These are phyloP conservation scores for Rutstroemia sp. DNA, from an alignment of 2,329 filamentous ascomycete genomes.

Conservation along the genomic window DNA sequence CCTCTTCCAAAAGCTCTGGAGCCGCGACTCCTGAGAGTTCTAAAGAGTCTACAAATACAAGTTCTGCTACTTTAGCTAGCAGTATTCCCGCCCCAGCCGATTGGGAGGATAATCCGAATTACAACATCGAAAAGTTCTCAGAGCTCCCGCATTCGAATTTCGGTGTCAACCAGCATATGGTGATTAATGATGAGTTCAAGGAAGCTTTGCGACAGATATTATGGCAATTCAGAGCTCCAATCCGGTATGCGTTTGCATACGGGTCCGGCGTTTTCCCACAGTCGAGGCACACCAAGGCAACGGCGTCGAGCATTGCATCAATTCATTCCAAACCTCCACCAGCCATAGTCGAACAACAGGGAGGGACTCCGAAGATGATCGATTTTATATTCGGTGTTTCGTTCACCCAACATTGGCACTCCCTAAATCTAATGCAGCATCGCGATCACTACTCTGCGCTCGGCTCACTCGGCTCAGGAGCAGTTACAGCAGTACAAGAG, in stretches of 20 bases:
- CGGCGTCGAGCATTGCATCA: conserved; percentile 46
- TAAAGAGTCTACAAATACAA: neutral
- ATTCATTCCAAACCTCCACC: conserved; percentile 77
- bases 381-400: conserved; percentile 97
- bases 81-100: conserved; percentile 25
- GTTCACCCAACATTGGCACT: conserved; percentile 95
- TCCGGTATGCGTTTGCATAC: conserved; percentile 95
- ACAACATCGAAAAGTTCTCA: conserved; percentile 65
- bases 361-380: conserved; percentile 89
- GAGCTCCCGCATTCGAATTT: conserved; percentile 74
- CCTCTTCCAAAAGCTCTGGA: neutral
- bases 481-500: conserved; percentile 81
- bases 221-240: conserved; percentile 86
- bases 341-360: conserved; percentile 77
- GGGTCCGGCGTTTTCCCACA: conserved; percentile 96
- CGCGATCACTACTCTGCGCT: conserved; percentile 87
- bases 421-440: conserved; percentile 81
- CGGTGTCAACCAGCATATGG: conserved; percentile 92
- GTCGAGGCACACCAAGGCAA: conserved; percentile 40
- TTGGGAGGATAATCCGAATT: conserved; percentile 71
- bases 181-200: conserved; percentile 93
- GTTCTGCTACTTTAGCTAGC: conserved; percentile 6
- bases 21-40: neutral
- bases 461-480: conserved; percentile 73
- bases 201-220: conserved; percentile 80